phyloP scores from a whole-genome alignment of 208 protist genomes.

The Trypanosoma scelopori region DNA sequence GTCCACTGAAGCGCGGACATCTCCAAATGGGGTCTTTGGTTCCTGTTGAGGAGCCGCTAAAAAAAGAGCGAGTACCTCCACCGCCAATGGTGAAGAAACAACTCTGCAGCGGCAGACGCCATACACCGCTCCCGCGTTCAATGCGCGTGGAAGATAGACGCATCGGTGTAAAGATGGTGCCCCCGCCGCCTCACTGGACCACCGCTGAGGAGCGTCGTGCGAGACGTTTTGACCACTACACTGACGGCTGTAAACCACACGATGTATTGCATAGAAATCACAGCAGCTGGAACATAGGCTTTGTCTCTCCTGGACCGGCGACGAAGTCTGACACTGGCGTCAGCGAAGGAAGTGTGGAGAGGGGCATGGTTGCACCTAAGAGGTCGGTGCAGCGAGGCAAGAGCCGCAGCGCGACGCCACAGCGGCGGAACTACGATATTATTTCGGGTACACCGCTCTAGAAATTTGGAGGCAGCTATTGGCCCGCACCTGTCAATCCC shows the following conservation, averaged over 20 bases:
- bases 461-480: conserved; percentile 5
- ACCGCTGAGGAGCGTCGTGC: conserved; percentile 42
- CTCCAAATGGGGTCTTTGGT: conserved; percentile 50
- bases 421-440: conserved; percentile 53
- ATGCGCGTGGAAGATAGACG: conserved; percentile 36
- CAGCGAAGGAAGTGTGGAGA: background rate
- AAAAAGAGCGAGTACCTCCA: conserved; percentile 40
- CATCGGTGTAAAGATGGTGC: conserved; percentile 61
- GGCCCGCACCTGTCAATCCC: background rate
- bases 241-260: conserved; percentile 20
- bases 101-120: conserved; percentile 39
- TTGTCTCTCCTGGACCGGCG: background rate
- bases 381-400: conserved; percentile 36
- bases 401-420: conserved; percentile 28
- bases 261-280: conserved; percentile 40
- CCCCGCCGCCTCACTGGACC: conserved; percentile 55
- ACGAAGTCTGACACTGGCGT: background rate
- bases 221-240: conserved; percentile 46
- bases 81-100: conserved; percentile 54
- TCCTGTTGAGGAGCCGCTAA: conserved; percentile 40
- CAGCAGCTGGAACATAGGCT: conserved; percentile 39
- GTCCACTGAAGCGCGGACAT: conserved; percentile 29
- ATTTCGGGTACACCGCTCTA: conserved; percentile 55
- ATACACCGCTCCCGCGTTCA: conserved; percentile 44
- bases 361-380: background rate